A percentile compares a stretch with the other conserved stretches of the same genome.
These are phyloP conservation scores for Rhodamnia rubescens DNA, from an alignment of 345 rosid genomes.

Conservation along the genomic window DNA sequence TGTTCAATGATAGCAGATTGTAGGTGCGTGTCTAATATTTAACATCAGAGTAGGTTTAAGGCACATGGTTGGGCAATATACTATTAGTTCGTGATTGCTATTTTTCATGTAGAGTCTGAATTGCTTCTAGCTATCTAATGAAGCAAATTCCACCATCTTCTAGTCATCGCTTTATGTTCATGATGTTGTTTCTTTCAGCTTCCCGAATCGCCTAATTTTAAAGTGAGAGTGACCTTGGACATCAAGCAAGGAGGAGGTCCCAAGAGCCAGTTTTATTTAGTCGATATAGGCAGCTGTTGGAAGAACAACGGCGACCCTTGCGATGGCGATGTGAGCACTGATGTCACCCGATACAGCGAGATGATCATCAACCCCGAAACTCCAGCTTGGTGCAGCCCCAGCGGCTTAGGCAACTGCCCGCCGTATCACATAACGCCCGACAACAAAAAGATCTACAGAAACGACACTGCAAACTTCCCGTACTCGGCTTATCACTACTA, in stretches of 20 bases:
- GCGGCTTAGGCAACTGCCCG: slow-evolving; percentile 34
- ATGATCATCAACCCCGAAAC: slow-evolving; percentile 58
- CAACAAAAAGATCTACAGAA: slow-evolving; percentile 36
- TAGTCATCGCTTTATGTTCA: neutral
- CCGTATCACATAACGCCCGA: slow-evolving; percentile 48
- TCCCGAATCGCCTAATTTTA: slow-evolving; percentile 62
- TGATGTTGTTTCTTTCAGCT: slow-evolving; percentile 28
- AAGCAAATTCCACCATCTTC: neutral
- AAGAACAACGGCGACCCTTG: slow-evolving; percentile 61
- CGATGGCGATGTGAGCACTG: slow-evolving; percentile 54
- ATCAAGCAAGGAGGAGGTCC: slow-evolving; percentile 70
- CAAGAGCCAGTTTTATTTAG: slow-evolving; percentile 60
- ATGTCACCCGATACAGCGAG: slow-evolving; percentile 66
- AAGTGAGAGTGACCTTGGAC: slow-evolving; percentile 41
- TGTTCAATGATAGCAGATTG: neutral
- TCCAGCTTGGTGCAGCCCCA: slow-evolving; percentile 36
- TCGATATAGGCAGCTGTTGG: slow-evolving; percentile 84
- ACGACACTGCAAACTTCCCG: slow-evolving; percentile 36
- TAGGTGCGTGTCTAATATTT: neutral
- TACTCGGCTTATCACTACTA: slow-evolving; percentile 57
- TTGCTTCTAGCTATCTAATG: neutral
- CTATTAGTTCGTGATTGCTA: neutral
- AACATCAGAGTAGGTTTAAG: neutral
- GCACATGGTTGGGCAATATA: neutral
- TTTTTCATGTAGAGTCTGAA: neutral